Conservation (phyloP, 306 rosid genomes). For the Potentilla sterilis region DNA sequence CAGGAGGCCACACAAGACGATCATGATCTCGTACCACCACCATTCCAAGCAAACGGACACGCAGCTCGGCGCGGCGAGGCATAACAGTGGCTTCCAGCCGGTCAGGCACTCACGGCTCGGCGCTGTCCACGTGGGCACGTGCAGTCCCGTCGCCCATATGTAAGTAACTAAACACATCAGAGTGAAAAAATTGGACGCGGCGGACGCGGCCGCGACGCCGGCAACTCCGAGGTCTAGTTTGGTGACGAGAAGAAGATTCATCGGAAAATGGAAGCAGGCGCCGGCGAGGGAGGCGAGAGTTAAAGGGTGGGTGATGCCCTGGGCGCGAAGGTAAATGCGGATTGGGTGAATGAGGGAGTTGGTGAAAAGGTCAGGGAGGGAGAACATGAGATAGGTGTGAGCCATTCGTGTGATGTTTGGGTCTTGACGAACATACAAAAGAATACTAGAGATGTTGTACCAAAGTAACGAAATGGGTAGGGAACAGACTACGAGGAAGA, state of each 20-base stretch:
- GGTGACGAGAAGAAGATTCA: conserved; percentile 39
- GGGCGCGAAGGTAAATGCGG: conserved; percentile 88
- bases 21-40: conserved; percentile 99
- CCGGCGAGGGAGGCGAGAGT: conserved; percentile 77
- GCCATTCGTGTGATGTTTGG: conserved; percentile 45
- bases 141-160: conserved; percentile 41
- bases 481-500: conserved; percentile 57
- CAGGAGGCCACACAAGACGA: conserved; percentile 66
- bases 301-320: conserved; percentile 65
- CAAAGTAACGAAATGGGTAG: conserved; percentile 78
- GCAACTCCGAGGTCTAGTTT: conserved; percentile 44
- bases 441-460: conserved; percentile 57
- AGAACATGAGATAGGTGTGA: conserved; percentile 51
- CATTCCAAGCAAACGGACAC: conserved; percentile 90
- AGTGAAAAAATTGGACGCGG: conserved; percentile 56
- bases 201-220: conserved; percentile 75
- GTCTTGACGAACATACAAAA: conserved; percentile 47
- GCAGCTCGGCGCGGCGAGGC: conserved; percentile 81
- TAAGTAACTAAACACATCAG: conserved; percentile 32
- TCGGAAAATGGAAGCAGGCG: conserved; percentile 47
- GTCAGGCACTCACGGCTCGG: conserved; percentile 63
- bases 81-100: conserved; percentile 65
- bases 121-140: conserved; percentile 52
- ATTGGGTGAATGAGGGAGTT: conserved; percentile 84
- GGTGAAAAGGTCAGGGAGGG: conserved; percentile 77